Conservation (phyloP, 768 basidiomycete species). For the Neoboletus subvelutipes region DNA sequence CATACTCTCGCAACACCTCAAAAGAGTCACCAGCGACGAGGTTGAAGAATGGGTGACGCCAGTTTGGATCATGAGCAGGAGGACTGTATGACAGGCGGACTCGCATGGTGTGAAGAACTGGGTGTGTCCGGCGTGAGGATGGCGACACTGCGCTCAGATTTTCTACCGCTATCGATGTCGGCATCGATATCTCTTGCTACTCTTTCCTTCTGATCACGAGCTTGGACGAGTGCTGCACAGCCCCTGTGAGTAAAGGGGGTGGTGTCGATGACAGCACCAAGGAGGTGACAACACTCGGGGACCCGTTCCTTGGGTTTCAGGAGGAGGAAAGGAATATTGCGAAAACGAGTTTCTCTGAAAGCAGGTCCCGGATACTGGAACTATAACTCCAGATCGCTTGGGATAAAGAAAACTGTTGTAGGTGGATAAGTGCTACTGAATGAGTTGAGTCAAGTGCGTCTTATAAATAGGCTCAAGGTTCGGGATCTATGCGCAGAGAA, state of each 20-base stretch:
- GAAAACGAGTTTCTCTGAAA: constrained; percentile 67
- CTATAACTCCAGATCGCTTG: constrained; percentile 47
- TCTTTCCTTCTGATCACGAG: constrained; percentile 50
- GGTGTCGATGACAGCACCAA: constrained; percentile 65
- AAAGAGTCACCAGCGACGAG: no score
- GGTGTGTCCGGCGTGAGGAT: no score
- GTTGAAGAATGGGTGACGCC: no score
- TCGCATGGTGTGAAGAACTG: no score
- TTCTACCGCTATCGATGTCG: constrained; percentile 62
- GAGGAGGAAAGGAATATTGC: constrained; percentile 85
- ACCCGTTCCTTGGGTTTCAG: constrained; percentile 96
- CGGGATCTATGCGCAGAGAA: constrained; percentile 47
- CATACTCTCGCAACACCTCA: no score
- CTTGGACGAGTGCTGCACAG: constrained; percentile 31
- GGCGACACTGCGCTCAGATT: no score
- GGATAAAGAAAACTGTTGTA: constrained; percentile 40
- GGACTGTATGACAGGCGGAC: no score
- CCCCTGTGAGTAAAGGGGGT: constrained; percentile 63
- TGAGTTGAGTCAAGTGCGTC: constrained; percentile 74
- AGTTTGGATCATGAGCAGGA: no score
- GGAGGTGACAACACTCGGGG: constrained; percentile 84
- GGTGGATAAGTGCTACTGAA: constrained; percentile 61
- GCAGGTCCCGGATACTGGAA: constrained; percentile 42
- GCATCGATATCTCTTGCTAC: constrained; percentile 71
- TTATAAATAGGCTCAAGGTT: constrained; percentile 66